These are phyloP conservation scores for Vigna mungo DNA, from an alignment of 306 rosid species.

Conservation along the genomic window DNA sequence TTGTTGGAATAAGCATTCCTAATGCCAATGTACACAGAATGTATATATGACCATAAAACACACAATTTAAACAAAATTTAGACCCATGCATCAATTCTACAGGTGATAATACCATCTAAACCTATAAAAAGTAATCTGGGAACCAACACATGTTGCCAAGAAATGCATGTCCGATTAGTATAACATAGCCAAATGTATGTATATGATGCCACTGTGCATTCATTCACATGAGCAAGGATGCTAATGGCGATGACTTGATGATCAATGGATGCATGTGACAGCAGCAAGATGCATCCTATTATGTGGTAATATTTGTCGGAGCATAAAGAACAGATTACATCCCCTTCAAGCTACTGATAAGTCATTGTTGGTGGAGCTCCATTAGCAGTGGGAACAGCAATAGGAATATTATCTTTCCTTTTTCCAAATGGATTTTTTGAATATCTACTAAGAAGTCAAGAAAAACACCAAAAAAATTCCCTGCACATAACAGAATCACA, in stretches of 20 bases:
- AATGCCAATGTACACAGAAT: conserved; percentile 61
- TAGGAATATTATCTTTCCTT: conserved; percentile 78
- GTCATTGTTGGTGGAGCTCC: conserved; percentile 79
- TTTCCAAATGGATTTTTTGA: conserved; percentile 97
- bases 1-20: conserved; percentile 60
- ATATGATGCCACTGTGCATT: conserved; percentile 88
- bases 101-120: conserved; percentile 54
- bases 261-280: conserved; percentile 98
- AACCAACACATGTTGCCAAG: conserved; percentile 59
- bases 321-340: conserved; percentile 94
- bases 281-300: conserved; percentile 99
- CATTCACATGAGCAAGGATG: conserved; percentile 86
- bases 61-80: conserved; percentile 57
- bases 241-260: conserved; percentile 90
- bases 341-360: conserved; percentile 96
- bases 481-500: conserved; percentile 20
- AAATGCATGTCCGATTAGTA: conserved; percentile 80
- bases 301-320: conserved; percentile 73
- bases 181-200: conserved; percentile 88
- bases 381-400: conserved; percentile 62
- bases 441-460: conserved; percentile 75
- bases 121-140: conserved; percentile 56
- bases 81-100: conserved; percentile 72
- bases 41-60: conserved; percentile 54
- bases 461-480: conserved; percentile 47